Base-by-base conservation (phyloP, 495 filamentous ascomycete species). In the Evernia prunastri region DNA sequence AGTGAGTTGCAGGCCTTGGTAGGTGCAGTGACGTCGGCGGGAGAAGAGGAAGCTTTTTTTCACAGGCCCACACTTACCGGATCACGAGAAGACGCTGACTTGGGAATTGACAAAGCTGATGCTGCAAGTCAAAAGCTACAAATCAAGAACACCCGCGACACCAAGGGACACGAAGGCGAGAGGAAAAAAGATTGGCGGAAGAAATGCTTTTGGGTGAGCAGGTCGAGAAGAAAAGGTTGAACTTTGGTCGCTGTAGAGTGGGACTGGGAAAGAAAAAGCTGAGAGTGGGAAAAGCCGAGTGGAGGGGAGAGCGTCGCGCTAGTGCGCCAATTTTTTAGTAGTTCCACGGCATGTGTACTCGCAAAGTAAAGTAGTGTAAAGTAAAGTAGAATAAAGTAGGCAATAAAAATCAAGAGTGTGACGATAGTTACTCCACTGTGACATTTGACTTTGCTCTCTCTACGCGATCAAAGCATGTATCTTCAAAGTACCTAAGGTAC, bases 11-110 rank as follows among this genome's bases (percentile, higher is more conserved):
- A 40, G 47, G 36, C 60, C 39, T 29, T 27, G 31, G 31, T 57
- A 23, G 39, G 29, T 29, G 37, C 56, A 33, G 61, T 63, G 61
- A 47, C 36, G 37, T 57, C 35, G n/a, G 56, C 12, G 49, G 39
- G 49, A 56, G 39, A 42, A 35, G 33, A 42, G 39, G 15, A 54
- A 33, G 51, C 27, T 33, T 54, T n/a, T n/a, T n/a, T n/a, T n/a
- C n/a, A n/a, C n/a, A n/a, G 49, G 17, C 18, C 23, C 39, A 45
- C 59, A 72, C 72, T 73, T 35, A 77, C 77, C 63, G 66, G 69
- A 68, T 75, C 68, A 72, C 69, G 29, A n/a, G n/a, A 33, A 54
- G 51, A 43, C 42, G 66, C 60, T 66, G 49, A 70, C 66, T 58
- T 40, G 62, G 31, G 43, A 45, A 33, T 53, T 20, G 33, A 63